These are phyloP conservation scores for Boletellus emodensis DNA, from an alignment of 768 basidiomycete species.

Conservation along the genomic window DNA sequence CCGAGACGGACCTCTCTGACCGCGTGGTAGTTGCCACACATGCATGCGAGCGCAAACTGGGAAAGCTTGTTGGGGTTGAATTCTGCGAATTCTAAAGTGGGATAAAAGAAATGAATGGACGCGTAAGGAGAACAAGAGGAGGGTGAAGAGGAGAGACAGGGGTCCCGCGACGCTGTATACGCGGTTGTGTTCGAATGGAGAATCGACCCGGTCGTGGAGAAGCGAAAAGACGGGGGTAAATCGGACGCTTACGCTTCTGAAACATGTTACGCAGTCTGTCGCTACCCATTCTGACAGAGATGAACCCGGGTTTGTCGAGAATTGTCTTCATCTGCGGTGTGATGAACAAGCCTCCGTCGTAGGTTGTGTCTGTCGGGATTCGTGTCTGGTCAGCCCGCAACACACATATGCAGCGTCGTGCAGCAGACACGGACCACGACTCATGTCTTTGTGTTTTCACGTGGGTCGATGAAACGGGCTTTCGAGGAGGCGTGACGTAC, in stretches of 20 bases:
- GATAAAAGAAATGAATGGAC: too few relatives aligned
- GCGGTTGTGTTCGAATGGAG: neutral
- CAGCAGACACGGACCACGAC: constrained; percentile 5
- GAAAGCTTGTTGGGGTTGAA: constrained; percentile 20
- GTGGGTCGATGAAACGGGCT: too few relatives aligned
- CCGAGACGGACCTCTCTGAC: constrained; percentile 20
- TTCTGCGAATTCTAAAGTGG: constrained; percentile 14
- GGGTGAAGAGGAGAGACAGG: neutral
- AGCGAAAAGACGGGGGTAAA: neutral
- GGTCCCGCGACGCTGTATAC: neutral
- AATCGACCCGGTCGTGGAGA: neutral
- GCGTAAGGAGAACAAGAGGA: too few relatives aligned
- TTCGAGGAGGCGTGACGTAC: too few relatives aligned
- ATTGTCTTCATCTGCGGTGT: constrained; percentile 27
- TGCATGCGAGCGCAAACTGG: constrained; percentile 23
- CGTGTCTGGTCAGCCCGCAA: constrained; percentile 1
- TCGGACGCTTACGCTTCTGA: constrained; percentile 16
- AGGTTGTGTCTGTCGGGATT: constrained; percentile 2
- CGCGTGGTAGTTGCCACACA: constrained; percentile 17
- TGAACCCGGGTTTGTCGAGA: constrained; percentile 25
- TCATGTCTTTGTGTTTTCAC: constrained; percentile 7
- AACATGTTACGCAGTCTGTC: constrained; percentile 30
- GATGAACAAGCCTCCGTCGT: constrained; percentile 23
- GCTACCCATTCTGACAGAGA: constrained; percentile 21
- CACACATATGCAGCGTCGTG: too few relatives aligned